Evolutionary conservation across 768 basidiomycete species (phyloP), one percentile per base, ranked within the genome.

Genomic region (Tricholoma furcatifolium): DNA sequence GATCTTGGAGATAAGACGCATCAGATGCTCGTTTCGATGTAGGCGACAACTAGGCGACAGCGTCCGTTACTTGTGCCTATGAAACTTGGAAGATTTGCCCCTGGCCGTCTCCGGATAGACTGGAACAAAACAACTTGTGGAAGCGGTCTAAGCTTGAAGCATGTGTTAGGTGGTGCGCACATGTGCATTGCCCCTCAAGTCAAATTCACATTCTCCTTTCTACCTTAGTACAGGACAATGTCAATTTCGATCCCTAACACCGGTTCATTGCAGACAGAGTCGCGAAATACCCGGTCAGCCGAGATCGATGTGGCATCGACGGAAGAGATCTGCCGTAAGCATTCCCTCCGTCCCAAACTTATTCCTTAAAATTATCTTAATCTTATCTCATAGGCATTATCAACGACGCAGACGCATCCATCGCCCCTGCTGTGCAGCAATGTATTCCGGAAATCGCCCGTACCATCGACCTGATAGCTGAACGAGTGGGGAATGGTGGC

Each of bases 281-380:
- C 54, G 40, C 49, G 60, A 38, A 70, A 70, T 53, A 45, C 51
- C 4, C 47, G 52, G 20, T 62, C 65, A n/a, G 31, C 50, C 2
- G 49, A 67, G 23, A 70, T 71, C 18, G 69, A 72, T 53, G 52
- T 60, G 12, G 60, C 66, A 9, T 61, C 61, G 32, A 70, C 67
- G 2, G 49, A 65, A 14, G 67, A 70, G 5, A 62, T 70, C 60
- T 70, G 69, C 47, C 55, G 66, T 64, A 45, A 7, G 38, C 34
- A 9, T 18, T 20, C 12, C 11, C 39, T 47, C 4, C 43, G 4
- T 50, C 8, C 7, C 23, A 23, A 18, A n/a, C 3, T 17, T 47
- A 11, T 10, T 32, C 18, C 4, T 14, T 42, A 2, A n/a, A 31
- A n/a, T 27, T 39, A 14, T 9, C 47, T 31, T 23, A 3, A 38